A percentile compares a stretch with the other conserved stretches of the same genome.
These are phyloP conservation scores for Acanthochlamys bracteata DNA, from an alignment of 106 monocot species.

Conservation along the genomic window DNA sequence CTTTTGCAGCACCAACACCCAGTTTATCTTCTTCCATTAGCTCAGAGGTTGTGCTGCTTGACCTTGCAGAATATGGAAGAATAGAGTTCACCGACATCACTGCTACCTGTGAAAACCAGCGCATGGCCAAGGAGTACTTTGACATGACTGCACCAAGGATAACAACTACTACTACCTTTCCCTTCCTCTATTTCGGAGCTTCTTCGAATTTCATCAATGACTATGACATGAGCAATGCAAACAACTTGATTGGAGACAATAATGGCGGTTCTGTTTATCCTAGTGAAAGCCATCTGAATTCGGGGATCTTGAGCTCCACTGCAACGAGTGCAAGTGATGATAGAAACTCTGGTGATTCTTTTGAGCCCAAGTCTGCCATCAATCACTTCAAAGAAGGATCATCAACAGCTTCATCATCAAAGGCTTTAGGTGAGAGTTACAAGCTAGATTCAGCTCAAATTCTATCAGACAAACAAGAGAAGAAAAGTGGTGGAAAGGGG, in stretches of 20 bases:
- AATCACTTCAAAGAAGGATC: slow-evolving; percentile 2
- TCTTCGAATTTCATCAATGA: slow-evolving; percentile 18
- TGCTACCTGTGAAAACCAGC: slow-evolving; percentile 40
- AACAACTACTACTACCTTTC: slow-evolving; percentile 1
- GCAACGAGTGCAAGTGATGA: slow-evolving; percentile 27
- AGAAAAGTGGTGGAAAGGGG: not conserved
- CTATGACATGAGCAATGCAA: slow-evolving; percentile 30
- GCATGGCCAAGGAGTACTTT: slow-evolving; percentile 52
- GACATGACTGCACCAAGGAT: slow-evolving; percentile 2
- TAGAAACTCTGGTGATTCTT: slow-evolving; percentile 16
- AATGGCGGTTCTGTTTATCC: slow-evolving; percentile 8
- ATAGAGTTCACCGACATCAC: slow-evolving; percentile 43
- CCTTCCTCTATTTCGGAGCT: slow-evolving; percentile 19
- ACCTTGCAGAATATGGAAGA: slow-evolving; percentile 26
- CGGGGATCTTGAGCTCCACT: slow-evolving; percentile 14
- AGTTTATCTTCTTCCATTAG: slow-evolving; percentile 28
- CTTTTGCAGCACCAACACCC: not conserved
- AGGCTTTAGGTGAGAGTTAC: not conserved
- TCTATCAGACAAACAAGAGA: slow-evolving; percentile 5
- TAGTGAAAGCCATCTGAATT: slow-evolving; percentile 10
- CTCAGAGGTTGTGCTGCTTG: slow-evolving; percentile 57
- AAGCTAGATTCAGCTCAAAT: not conserved
- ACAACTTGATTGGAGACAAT: slow-evolving; percentile 7
- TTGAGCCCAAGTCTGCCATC: slow-evolving; percentile 2
- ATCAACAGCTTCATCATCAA: slow-evolving; percentile 38